These are phyloP conservation scores for Pseudohyphozyma bogoriensis DNA, from an alignment of 768 basidiomycete genomes.

Conservation along the genomic window DNA sequence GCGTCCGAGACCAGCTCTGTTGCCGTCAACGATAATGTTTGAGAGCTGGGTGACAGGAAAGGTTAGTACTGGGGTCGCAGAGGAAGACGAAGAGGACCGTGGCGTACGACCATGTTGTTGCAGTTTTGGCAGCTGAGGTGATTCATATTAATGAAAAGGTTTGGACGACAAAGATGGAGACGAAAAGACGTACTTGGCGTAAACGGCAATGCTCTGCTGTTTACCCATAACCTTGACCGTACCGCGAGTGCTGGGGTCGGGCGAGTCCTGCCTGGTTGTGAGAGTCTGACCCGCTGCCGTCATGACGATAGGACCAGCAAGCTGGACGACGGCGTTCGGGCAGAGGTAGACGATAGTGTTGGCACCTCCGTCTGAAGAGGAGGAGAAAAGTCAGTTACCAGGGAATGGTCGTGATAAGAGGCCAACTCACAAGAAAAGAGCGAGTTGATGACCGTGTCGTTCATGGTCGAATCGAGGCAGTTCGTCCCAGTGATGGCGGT, in stretches of 20 bases:
- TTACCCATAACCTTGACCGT: conserved; percentile 26
- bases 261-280: conserved; percentile 16
- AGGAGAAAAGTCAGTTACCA: no score
- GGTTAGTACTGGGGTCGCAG: no score
- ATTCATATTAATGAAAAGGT: no score
- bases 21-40: conserved; percentile 28
- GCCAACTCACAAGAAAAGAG: conserved; percentile 11
- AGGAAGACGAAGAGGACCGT: no score
- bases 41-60: no score
- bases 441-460: conserved; percentile 25
- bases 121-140: conserved; percentile 24
- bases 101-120: no score
- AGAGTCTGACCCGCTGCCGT: neutral
- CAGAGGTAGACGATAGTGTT: conserved; percentile 28
- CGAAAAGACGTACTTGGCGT: no score
- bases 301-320: neutral
- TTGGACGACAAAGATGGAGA: no score
- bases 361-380: conserved; percentile 19
- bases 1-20: conserved; percentile 7
- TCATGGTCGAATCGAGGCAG: conserved; percentile 28
- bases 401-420: neutral
- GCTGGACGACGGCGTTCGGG: conserved; percentile 4
- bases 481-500: neutral
- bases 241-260: conserved; percentile 26
- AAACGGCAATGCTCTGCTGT: conserved; percentile 30